phyloP scores from a whole-genome alignment of 1,139 yeast species.

The Debaryomyces psychrophilus region DNA sequence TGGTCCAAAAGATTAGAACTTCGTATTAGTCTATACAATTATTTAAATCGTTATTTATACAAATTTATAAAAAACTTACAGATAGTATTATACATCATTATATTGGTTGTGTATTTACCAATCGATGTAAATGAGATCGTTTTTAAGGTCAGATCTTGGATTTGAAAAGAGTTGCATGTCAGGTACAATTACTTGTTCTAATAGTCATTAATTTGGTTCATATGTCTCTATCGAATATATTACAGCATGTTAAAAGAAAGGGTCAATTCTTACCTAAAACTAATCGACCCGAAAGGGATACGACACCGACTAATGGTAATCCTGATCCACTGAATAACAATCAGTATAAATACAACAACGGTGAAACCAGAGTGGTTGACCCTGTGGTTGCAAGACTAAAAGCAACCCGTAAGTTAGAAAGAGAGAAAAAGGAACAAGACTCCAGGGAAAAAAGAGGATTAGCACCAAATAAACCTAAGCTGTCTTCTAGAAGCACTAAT shows the following conservation, averaged over 20 bases:
- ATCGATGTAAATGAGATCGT: background rate
- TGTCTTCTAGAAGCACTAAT: background rate
- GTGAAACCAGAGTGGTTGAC: conserved; percentile 33
- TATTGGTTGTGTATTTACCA: background rate
- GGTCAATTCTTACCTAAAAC: conserved; percentile 26
- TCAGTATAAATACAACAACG: conserved; percentile 5
- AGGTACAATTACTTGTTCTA: background rate
- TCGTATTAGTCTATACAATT: background rate
- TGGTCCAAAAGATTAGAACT: conserved; percentile 69
- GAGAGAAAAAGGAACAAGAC: conserved; percentile 44
- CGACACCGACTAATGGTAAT: background rate
- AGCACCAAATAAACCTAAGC: conserved; percentile 23
- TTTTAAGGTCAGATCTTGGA: background rate
- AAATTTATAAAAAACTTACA: background rate
- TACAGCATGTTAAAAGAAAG: conserved; percentile 35
- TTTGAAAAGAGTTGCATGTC: background rate
- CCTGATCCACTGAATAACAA: background rate
- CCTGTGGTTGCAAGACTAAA: conserved; percentile 65
- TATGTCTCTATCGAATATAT: conserved; percentile 27
- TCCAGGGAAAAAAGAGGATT: conserved; percentile 38
- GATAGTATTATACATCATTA: background rate
- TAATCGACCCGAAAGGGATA: background rate
- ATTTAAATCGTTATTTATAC: conserved; percentile 1
- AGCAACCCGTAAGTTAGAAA: conserved; percentile 63
- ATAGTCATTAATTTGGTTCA: conserved; percentile 3